phyloP scores from a whole-genome alignment of 768 basidiomycete genomes.

The Amanita polypyramis region DNA sequence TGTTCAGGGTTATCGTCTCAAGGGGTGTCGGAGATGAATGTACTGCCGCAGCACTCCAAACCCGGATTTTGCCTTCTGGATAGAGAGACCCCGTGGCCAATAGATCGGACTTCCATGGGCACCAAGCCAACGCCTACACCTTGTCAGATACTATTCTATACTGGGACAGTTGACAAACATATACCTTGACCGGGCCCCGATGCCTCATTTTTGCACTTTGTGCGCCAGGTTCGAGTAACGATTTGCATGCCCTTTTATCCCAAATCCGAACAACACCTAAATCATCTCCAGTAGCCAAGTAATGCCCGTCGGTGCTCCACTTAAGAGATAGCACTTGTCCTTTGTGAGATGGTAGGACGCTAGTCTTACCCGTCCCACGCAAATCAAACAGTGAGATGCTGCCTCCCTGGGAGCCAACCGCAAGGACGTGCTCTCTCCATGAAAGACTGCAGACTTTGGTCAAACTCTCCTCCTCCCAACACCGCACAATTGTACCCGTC shows the following conservation, averaged over 20 bases:
- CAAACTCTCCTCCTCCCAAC: conserved; percentile 6
- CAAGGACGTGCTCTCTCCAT: conserved; percentile 3
- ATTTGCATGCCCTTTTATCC: conserved; percentile 44
- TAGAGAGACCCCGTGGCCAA: conserved; percentile 73
- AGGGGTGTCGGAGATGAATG: conserved; percentile 26
- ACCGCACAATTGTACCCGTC: not conserved
- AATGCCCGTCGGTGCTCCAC: conserved; percentile 65
- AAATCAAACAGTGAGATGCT: conserved; percentile 7
- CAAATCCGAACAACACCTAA: conserved; percentile 82
- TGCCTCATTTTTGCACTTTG: conserved; percentile 65
- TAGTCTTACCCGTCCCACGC: conserved; percentile 15
- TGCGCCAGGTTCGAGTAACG: conserved; percentile 19
- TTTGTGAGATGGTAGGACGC: conserved; percentile 35
- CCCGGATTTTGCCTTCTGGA: conserved; percentile 58
- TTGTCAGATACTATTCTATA: conserved; percentile 1
- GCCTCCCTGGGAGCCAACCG: conserved; percentile 7
- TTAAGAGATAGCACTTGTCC: conserved; percentile 68
- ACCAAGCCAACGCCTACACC: conserved; percentile 71
- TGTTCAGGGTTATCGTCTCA: conserved; percentile 68
- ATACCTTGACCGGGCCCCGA: conserved; percentile 50
- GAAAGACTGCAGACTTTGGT: conserved; percentile 5
- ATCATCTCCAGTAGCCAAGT: conserved; percentile 78
- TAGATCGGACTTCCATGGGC: conserved; percentile 70
- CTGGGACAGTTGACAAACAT: not conserved
- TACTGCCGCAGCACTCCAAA: conserved; percentile 48